These are phyloP conservation scores for Metschnikowia borealis DNA, from an alignment of 805 yeast genomes.

Conservation along the genomic window DNA sequence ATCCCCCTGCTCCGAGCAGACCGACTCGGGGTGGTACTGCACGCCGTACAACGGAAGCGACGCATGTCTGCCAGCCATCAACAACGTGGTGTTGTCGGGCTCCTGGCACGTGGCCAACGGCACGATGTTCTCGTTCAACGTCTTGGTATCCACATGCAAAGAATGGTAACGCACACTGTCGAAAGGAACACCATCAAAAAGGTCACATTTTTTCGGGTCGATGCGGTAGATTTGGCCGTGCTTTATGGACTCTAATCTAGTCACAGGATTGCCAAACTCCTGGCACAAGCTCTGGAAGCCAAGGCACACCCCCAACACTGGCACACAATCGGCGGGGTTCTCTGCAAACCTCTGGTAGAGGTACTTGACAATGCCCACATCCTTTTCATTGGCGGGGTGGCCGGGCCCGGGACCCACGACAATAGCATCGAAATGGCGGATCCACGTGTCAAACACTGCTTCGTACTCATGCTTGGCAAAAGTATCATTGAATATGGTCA, in stretches of 20 bases:
- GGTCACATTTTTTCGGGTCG: slow-evolving; percentile 35
- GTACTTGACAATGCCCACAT: slow-evolving; percentile 74
- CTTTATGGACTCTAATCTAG: slow-evolving; percentile 52
- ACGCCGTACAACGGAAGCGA: slow-evolving; percentile 79
- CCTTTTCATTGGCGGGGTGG: slow-evolving; percentile 58
- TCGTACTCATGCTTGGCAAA: slow-evolving; percentile 29
- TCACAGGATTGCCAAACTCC: slow-evolving; percentile 54
- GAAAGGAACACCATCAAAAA: slow-evolving; percentile 30
- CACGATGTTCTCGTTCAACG: slow-evolving; percentile 32
- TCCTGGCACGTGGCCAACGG: slow-evolving; percentile 61
- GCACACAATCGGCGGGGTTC: slow-evolving; percentile 30
- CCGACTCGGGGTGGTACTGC: slow-evolving; percentile 96
- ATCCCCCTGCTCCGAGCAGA: slow-evolving; percentile 71
- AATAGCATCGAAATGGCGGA: slow-evolving; percentile 63
- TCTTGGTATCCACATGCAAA: slow-evolving; percentile 45
- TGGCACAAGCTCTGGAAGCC: slow-evolving; percentile 85
- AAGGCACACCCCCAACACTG: slow-evolving; percentile 86
- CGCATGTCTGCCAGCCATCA: slow-evolving; percentile 78
- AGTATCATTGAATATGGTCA: slow-evolving; percentile 62
- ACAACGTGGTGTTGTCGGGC: slow-evolving; percentile 18
- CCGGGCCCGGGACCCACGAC: slow-evolving; percentile 99
- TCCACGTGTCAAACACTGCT: slow-evolving; percentile 34
- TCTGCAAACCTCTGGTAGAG: slow-evolving; percentile 28
- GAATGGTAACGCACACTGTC: slow-evolving; percentile 89
- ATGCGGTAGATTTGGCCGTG: slow-evolving; percentile 83